Base-by-base conservation (phyloP, 129 eudicot species). In the Arctium lappa region DNA sequence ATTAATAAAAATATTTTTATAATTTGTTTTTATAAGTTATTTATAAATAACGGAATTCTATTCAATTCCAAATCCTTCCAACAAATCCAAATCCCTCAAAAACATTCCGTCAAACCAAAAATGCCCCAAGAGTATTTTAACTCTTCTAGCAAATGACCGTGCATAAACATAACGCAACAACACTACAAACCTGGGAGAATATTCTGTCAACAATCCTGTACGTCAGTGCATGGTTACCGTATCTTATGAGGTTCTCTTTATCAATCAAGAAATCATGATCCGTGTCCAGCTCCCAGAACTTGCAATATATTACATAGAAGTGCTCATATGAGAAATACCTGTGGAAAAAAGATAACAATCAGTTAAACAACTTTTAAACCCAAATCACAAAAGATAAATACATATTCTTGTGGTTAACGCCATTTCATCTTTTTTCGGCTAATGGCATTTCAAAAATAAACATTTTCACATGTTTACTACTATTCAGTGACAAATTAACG, bases 191-290 rank as follows among this genome's bases (percentile, higher is more conserved):
- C 95, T 91, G 92, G 69, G 92, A 91, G 81, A 91, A 91, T 80
- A 91, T 89, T 81, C 95, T 83, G 80, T 89, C 95, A 37, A 91
- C 92, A 81, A 89, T 91, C 85, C 95, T 87, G 84, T 91, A 91
- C 32, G 92, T 91, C 76, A 91, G 92, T 22, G 95, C 91, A 79
- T 91, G 92, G 84, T 91, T 91, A 31, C 95, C 95, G 32, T 91
- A 91, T 83, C 89, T 83, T 72, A 91, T 89, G 72, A 91, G 95
- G 83, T 91, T 91, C 80, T 91, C 95, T 80, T 89, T 91, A 80
- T 91, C 95, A 63, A 91, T 91, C 77, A 91, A 83, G 79, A 91
- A 91, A 91, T 91, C 95, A 85, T 91, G 95, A 80, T 91, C 92
- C 9, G 91, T 89, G 48, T 91, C 95, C 86, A 91, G 80, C 82